Evolutionary conservation across 257 asterid species (phyloP).

Genomic region (Jacaranda mimosifolia): DNA sequence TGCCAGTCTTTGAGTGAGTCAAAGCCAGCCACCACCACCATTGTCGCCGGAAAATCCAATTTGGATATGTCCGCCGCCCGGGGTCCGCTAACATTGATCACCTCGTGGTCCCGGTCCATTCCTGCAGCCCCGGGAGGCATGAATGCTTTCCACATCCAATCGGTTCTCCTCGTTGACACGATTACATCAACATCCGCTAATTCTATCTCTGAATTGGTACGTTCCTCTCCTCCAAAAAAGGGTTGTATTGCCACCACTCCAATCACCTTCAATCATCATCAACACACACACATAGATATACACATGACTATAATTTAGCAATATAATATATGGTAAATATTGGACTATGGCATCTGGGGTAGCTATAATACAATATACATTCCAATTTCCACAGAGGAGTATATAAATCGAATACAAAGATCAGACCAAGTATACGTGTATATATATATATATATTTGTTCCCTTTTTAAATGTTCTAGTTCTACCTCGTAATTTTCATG

Average conservation of each 20-base stretch:
- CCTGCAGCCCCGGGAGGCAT: constrained; percentile 47
- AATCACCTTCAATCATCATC: constrained; percentile 47
- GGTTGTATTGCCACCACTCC: constrained; percentile 82
- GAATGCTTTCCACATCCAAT: constrained; percentile 76
- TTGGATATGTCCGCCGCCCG: constrained; percentile 66
- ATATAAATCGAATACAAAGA: no score
- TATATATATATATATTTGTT: no score
- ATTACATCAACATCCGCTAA: constrained; percentile 50
- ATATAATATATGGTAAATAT: no score
- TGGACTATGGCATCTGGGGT: no score
- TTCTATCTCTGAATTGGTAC: constrained; percentile 60
- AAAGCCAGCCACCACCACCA: constrained; percentile 74
- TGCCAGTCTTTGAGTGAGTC: constrained; percentile 84
- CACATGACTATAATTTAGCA: no score
- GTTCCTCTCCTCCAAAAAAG: constrained; percentile 80
- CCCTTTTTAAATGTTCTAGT: no score
- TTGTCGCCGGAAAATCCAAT: constrained; percentile 65
- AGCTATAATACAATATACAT: no score
- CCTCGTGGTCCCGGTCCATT: constrained; percentile 64
- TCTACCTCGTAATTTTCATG: no score
- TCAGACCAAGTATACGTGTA: no score
- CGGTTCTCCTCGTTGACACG: constrained; percentile 49
- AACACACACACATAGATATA: no score
- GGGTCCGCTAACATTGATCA: constrained; percentile 76
- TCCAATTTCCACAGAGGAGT: no score